Conservation (phyloP, 345 rosid species). For the Populus alba region DNA sequence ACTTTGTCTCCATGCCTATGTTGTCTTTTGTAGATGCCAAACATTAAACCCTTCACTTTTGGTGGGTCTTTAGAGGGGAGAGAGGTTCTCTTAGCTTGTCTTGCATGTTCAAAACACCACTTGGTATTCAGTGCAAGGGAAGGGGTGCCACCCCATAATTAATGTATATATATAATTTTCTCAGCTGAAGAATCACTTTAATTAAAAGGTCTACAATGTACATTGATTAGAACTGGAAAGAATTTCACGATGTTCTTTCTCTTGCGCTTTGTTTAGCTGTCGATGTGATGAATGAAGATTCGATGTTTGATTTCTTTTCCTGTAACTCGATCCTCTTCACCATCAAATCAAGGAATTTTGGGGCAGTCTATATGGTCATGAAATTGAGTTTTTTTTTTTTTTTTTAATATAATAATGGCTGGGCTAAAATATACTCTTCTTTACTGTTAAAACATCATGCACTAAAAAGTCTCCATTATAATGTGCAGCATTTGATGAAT, state of each 20-base stretch:
- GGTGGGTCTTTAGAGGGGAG: conserved; percentile 14
- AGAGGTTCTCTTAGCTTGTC: conserved; percentile 16
- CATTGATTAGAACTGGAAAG: conserved; percentile 2
- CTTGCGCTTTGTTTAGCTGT: conserved; percentile 3
- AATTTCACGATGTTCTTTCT: conserved; percentile 6
- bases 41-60: neutral
- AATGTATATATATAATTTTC: neutral
- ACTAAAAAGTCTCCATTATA: neutral
- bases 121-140: conserved; percentile 14
- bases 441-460: neutral
- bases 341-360: neutral
- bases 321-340: neutral
- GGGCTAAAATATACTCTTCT: neutral
- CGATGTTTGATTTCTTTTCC: neutral
- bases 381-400: neutral
- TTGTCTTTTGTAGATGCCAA: conserved; percentile 39
- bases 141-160: conserved; percentile 1
- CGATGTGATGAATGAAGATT: neutral
- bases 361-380: neutral
- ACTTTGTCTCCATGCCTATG: conserved; percentile 40
- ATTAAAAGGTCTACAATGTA: neutral
- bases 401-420: neutral
- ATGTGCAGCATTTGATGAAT: neutral
- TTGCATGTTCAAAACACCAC: conserved; percentile 11
- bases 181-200: neutral